Evolutionary conservation across 1,139 yeast species (phyloP).

Genomic region (Suhomyces bokatorum): DNA sequence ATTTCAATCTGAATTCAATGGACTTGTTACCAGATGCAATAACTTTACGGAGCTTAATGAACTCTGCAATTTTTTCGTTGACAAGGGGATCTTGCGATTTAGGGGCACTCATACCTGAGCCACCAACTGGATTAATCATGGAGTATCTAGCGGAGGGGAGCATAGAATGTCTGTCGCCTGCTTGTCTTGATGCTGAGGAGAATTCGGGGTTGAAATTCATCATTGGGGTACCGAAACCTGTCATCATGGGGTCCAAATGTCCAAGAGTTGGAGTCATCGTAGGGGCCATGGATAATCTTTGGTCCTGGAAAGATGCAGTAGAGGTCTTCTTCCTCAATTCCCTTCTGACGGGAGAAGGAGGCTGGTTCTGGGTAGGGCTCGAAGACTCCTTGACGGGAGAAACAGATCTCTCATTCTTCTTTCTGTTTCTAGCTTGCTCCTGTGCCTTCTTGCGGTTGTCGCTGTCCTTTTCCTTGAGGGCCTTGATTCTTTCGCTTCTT

Average conservation of each 20-base stretch:
- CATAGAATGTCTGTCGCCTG: slow-evolving; percentile 22
- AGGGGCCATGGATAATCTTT: slow-evolving; percentile 14
- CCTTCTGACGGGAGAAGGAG: slow-evolving; percentile 6
- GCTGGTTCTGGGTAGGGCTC: slow-evolving; percentile 6
- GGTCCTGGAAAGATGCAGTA: slow-evolving; percentile 16
- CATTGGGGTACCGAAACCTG: slow-evolving; percentile 21
- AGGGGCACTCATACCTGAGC: slow-evolving; percentile 8
- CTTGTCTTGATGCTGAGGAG: slow-evolving; percentile 8
- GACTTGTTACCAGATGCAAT: slow-evolving; percentile 49
- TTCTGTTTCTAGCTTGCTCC: slow-evolving; percentile 5
- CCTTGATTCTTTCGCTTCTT: slow-evolving; percentile 18
- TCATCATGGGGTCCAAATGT: slow-evolving; percentile 13
- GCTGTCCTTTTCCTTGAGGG: slow-evolving; percentile 9
- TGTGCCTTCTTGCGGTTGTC: not conserved
- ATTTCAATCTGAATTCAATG: slow-evolving; percentile 42
- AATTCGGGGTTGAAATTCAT: slow-evolving; percentile 25
- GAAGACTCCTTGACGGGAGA: slow-evolving; percentile 9
- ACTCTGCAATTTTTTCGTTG: slow-evolving; percentile 37
- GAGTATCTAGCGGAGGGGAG: slow-evolving; percentile 9
- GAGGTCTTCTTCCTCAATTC: slow-evolving; percentile 11
- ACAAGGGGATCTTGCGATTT: slow-evolving; percentile 22
- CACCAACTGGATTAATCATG: slow-evolving; percentile 9
- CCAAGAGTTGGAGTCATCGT: slow-evolving; percentile 15
- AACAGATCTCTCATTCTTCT: slow-evolving; percentile 8
- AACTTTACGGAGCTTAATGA: slow-evolving; percentile 34